Base-by-base conservation (phyloP, 2,329 filamentous ascomycete genomes). In the Orbilia oligospora region DNA sequence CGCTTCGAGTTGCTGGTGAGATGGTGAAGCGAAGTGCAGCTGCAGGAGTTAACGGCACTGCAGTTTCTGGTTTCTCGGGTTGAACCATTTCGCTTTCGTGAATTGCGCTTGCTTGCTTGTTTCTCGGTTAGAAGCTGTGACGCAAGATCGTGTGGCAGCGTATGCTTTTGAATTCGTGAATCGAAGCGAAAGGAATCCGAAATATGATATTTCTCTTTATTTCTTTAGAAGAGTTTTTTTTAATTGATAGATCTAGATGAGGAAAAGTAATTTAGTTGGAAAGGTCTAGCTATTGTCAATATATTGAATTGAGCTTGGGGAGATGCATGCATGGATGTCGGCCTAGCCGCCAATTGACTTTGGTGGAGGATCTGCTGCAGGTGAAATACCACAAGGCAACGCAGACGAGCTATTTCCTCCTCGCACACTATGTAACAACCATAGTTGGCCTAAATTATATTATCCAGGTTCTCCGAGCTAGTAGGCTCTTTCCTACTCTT, bases 1-100 rank as follows among this genome's bases (percentile, higher is more conserved):
- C 87, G 48, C 83, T 65, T 56, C 63, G 18, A 44, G 44, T 53
- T 33, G 75, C 68, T 65, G 75, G 75, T 12, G 63, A 68, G 3
- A 78, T 69, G 3, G 53, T 72, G 68, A 72, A 78, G 61, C 65
- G 72, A 70, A 46, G 14, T 51, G 30, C 44, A 41, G 56, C 9
- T 51, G 36, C 41, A 33, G 24, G 41, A 36, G 55, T 36, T 66
- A 49, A 36, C 22, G 61, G 38, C 20, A 16, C 56, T 33, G 38
- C 41, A 27, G 49, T 10, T 10, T 18, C 14, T 41, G 58, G 27
- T 41, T 38, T 61, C 36, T 20, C 12, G 64, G 30, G 63, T 55
- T 78, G 75, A 78, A 70, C 71, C 75, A 78, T 77, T 70, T 76
- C 53, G 27, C n/a, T n/a, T n/a, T n/a, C n/a, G n/a, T n/a, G n/a